phyloP scores from a whole-genome alignment of 352 stramenopile species.

The Phytophthora megakarya region DNA sequence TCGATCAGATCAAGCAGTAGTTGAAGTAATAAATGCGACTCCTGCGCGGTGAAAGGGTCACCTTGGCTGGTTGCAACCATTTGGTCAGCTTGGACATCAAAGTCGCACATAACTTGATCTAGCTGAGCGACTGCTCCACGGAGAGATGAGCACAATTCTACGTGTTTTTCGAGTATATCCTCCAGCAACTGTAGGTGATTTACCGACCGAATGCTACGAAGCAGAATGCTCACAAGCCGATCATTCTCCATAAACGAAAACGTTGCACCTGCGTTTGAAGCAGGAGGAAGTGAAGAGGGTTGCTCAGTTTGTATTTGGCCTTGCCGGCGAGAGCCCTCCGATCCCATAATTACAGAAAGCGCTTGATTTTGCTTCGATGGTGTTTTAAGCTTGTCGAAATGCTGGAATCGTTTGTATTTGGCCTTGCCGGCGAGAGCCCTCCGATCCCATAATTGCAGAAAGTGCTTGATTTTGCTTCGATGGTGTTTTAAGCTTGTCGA shows the following conservation, averaged over 20 bases:
- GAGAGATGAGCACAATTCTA: conserved; percentile 40
- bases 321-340: not conserved
- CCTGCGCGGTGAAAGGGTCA: too few relatives aligned
- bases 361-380: conserved; percentile 23
- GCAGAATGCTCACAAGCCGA: conserved; percentile 70
- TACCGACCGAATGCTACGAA: conserved; percentile 69
- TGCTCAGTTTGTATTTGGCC: conserved; percentile 14
- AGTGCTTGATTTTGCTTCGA: conserved; percentile 19
- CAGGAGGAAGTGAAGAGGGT: conserved; percentile 4
- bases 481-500: conserved; percentile 50
- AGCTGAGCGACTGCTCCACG: conserved; percentile 39
- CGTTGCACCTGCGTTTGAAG: not conserved
- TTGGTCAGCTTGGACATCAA: conserved; percentile 19
- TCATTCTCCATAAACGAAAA: conserved; percentile 81
- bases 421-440: not conserved
- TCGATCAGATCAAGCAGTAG: conserved; percentile 39
- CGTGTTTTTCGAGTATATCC: conserved; percentile 53
- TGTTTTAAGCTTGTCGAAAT: conserved; percentile 53
- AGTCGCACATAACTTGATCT: conserved; percentile 42
- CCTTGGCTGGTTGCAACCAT: conserved; percentile 12
- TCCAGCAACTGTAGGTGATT: conserved; percentile 57
- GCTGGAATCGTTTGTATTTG: too few relatives aligned
- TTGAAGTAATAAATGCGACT: conserved; percentile 19
- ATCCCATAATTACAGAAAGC: not conserved
- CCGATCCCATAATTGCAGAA: not conserved